These are phyloP conservation scores for Clavispora fructus DNA, from an alignment of 805 yeast species.

Conservation along the genomic window DNA sequence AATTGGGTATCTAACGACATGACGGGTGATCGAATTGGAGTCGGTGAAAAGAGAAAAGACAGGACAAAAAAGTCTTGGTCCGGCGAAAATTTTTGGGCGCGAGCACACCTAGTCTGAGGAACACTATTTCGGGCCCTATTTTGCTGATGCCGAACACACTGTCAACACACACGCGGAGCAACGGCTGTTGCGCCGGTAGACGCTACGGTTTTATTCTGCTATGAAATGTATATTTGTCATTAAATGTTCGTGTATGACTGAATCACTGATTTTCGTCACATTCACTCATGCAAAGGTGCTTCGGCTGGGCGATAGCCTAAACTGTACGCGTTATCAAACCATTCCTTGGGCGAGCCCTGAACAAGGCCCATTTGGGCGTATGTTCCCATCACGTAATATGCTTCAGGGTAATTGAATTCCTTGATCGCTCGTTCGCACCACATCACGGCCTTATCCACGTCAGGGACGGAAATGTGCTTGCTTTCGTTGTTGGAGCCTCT, in stretches of 20 bases:
- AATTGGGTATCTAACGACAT: conserved; percentile 36
- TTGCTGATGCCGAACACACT: not conserved
- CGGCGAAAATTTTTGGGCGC: conserved; percentile 14
- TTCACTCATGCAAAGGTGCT: not conserved
- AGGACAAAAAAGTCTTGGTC: not conserved
- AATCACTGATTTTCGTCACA: not conserved
- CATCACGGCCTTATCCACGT: conserved; percentile 32
- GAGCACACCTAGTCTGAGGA: not conserved
- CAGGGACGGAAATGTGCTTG: conserved; percentile 32
- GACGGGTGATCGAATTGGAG: not conserved
- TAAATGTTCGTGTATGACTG: not conserved
- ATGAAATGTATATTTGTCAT: not conserved
- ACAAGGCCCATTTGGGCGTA: conserved; percentile 33
- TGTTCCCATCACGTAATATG: conserved; percentile 35
- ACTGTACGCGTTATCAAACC: conserved; percentile 31
- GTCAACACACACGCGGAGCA: not conserved
- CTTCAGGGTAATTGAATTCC: conserved; percentile 35
- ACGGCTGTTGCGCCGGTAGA: not conserved
- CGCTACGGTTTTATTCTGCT: not conserved
- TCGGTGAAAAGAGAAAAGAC: not conserved
- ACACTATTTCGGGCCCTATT: not conserved
- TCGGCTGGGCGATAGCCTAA: conserved; percentile 19
- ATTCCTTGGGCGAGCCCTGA: conserved; percentile 21
- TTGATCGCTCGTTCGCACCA: conserved; percentile 42
- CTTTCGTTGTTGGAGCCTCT: conserved; percentile 29